Evolutionary conservation across 2,329 filamentous ascomycete species (phyloP), one percentile per base, ranked within the genome.

Genomic region (Paraphaeosphaeria minitans): DNA sequence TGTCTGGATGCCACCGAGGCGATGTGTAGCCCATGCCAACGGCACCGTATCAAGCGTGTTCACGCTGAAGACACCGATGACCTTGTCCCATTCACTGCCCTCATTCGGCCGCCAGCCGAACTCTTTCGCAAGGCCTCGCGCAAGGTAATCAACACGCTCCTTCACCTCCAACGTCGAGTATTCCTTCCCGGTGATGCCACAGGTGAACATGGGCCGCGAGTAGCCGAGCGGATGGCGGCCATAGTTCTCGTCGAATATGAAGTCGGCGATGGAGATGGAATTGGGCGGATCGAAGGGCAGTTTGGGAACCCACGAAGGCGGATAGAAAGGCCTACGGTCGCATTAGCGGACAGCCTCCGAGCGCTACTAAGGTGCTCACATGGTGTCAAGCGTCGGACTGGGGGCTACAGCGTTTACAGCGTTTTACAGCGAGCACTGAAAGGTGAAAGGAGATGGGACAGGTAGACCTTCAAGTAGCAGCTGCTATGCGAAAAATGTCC

Each of bases 31-130:
- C 83, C 90, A 92, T 41, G 85, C 85, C 31, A 92, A 77, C 4
- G 90, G 86, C 60, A 93, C 78, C 54, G 89, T 91, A 75, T 95
- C 91, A 62, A 95, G 87, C 31, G 91, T 92, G 73, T 96, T 96
- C 59, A 93, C 77, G n/a, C 89, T 88, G 78, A 91, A 96, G 29
- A 93, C 80, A 4, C 83, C 89, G 49, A 92, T 80, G 24, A 93
- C 89, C 75, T 93, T 92, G 69, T 95, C 91, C 89, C 89, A 95
- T 73, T 93, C 90, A 0, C 86, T 85, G 13, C 89, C 91, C 57
- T 86, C 75, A 65, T 91, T 88, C 8, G 89, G 86, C 47, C 83
- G 75, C 83, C 91, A 93, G 45, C 85, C 87, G 59, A 95, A 83
- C 62, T 91, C 86, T 72, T 90, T 87, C 42, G 85, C 84, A 35